These are phyloP conservation scores for Hemisphaericaspora xylofermentans DNA, from an alignment of 1,139 yeast genomes.

Conservation along the genomic window DNA sequence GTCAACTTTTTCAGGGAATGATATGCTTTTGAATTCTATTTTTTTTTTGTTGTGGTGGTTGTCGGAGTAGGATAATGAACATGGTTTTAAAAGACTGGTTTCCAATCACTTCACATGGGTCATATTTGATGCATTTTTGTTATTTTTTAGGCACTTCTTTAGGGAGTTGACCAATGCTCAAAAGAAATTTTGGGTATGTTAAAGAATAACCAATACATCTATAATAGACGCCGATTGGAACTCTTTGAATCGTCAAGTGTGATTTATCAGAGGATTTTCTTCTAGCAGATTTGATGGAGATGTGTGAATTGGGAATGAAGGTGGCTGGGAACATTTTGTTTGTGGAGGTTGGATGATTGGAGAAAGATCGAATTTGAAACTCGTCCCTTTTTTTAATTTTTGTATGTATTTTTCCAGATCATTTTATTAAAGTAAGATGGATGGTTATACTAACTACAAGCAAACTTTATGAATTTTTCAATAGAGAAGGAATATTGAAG, in stretches of 20 bases:
- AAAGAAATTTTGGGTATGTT: conserved; percentile 1
- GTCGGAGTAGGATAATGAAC: neutral
- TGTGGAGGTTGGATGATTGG: conserved; percentile 2
- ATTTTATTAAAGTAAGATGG: too few relatives aligned
- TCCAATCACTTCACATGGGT: neutral
- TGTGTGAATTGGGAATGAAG: neutral
- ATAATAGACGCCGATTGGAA: neutral
- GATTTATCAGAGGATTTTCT: neutral
- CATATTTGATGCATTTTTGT: neutral
- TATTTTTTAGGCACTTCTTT: conserved; percentile 3
- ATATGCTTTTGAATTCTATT: neutral
- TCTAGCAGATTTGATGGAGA: neutral
- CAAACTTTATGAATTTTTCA: neutral
- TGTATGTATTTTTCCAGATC: conserved; percentile 5
- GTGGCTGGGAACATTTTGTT: neutral
- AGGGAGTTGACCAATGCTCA: conserved; percentile 2
- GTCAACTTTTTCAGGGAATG: neutral
- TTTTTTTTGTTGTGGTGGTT: neutral
- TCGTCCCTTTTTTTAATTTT: conserved; percentile 4
- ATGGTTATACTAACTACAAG: neutral
- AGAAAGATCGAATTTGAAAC: conserved; percentile 13
- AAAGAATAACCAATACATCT: neutral
- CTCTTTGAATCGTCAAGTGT: conserved; percentile 1
- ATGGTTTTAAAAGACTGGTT: neutral
- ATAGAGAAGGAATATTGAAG: neutral